phyloP scores from a whole-genome alignment of 1,139 yeast species.

The Geotrichum aggregatum region DNA sequence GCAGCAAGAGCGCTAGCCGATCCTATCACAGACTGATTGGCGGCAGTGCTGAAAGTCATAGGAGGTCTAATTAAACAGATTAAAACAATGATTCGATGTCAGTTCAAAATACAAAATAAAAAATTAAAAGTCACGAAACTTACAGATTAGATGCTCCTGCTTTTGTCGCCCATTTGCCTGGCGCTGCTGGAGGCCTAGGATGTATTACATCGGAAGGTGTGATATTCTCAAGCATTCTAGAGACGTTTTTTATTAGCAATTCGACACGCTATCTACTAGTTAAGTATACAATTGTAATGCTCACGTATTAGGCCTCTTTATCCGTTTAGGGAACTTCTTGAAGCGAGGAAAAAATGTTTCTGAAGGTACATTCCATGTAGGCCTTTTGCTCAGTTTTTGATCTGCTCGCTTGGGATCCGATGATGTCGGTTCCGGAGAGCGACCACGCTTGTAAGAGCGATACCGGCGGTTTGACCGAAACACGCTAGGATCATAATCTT shows the following conservation, averaged over 20 bases:
- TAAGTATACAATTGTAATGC: not conserved
- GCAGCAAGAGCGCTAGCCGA: not conserved
- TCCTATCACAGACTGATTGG: too few species aligned
- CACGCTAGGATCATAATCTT: slow-evolving; percentile 1
- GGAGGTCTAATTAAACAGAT: not conserved
- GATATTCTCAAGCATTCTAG: too few species aligned
- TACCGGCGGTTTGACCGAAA: not conserved
- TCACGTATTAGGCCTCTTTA: slow-evolving; percentile 1
- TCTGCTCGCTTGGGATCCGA: not conserved
- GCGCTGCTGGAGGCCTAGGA: not conserved
- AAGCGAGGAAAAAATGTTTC: slow-evolving; percentile 20
- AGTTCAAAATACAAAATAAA: not conserved
- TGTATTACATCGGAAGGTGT: too few species aligned
- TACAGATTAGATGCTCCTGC: not conserved
- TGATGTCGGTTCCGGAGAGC: not conserved
- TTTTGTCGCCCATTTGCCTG: not conserved
- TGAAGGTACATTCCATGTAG: slow-evolving; percentile 3
- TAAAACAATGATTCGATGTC: too few species aligned
- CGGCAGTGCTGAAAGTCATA: not conserved
- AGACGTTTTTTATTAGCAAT: too few species aligned
- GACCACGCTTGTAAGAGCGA: not conserved
- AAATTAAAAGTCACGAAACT: not conserved
- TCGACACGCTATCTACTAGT: too few species aligned
- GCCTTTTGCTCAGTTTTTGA: not conserved
- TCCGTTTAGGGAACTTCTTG: slow-evolving; percentile 10